Evolutionary conservation across 306 rosid species (phyloP).

Genomic region (Lithocarpus polystachyus): DNA sequence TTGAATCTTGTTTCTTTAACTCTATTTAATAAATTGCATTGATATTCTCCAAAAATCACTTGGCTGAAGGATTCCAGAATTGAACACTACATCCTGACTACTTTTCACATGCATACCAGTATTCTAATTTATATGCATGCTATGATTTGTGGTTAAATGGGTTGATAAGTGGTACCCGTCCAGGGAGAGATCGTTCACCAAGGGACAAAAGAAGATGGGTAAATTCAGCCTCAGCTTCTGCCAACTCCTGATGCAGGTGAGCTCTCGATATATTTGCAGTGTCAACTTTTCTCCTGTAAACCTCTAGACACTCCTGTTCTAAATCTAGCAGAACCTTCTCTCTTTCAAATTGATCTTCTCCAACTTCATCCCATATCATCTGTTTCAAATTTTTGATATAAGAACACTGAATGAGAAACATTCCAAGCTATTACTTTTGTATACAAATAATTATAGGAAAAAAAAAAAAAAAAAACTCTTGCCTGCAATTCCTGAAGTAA

Average conservation of each 20-base stretch:
- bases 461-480: constrained; percentile 25
- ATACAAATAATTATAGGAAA: not conserved
- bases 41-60: not conserved
- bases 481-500: constrained; percentile 93
- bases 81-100: not conserved
- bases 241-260: constrained; percentile 91
- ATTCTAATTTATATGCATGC: not conserved
- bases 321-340: constrained; percentile 84
- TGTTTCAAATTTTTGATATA: constrained; percentile 30
- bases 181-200: constrained; percentile 89
- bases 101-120: not conserved
- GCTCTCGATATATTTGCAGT: constrained; percentile 81
- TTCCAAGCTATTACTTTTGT: constrained; percentile 1
- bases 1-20: not conserved
- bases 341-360: constrained; percentile 84
- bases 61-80: not conserved
- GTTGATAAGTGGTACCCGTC: constrained; percentile 59
- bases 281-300: constrained; percentile 82
- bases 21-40: not conserved
- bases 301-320: constrained; percentile 89
- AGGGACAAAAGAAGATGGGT: constrained; percentile 95
- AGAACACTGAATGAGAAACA: constrained; percentile 12
- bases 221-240: constrained; percentile 93
- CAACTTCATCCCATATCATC: constrained; percentile 98
- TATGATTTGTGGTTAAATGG: not conserved